Conservation (phyloP, 2,329 filamentous ascomycete species). For the Rosellinia necatrix region DNA sequence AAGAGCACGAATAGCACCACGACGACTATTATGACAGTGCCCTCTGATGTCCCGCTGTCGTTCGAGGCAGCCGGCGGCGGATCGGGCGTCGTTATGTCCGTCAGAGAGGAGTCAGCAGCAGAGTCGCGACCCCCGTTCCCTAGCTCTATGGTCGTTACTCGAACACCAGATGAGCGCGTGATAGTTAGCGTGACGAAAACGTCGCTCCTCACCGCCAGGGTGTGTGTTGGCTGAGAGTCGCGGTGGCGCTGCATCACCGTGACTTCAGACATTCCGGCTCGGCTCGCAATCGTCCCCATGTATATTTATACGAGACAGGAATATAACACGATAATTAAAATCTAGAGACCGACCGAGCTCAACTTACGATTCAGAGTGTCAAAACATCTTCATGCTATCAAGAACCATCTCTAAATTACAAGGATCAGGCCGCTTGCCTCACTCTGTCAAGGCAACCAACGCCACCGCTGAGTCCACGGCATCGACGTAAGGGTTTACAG, state of each 20-base stretch:
- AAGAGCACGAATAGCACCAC: conserved; percentile 26
- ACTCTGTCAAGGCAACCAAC: too few species aligned
- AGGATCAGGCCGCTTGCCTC: too few species aligned
- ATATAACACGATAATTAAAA: too few species aligned
- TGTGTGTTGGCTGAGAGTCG: neutral
- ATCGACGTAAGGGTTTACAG: too few species aligned
- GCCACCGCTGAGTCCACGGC: too few species aligned
- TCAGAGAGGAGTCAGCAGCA: neutral
- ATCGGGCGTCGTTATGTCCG: neutral
- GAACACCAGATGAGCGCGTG: conserved; percentile 1
- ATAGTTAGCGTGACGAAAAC: conserved; percentile 16
- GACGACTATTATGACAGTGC: conserved; percentile 18
- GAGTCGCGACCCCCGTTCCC: conserved; percentile 9
- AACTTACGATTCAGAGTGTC: too few species aligned
- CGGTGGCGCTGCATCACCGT: neutral
- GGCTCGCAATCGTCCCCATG: neutral
- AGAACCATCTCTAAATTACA: too few species aligned
- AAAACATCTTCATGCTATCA: too few species aligned
- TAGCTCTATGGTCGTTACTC: conserved; percentile 19
- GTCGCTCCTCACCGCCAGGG: neutral
- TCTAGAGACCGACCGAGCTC: too few species aligned
- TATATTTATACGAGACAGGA: too few species aligned
- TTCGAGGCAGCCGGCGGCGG: neutral
- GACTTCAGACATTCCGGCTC: neutral
- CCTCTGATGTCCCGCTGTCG: conserved; percentile 5